Conservation (phyloP, 371 early-diverging fungal species). For the Synchytrium microbalum region DNA sequence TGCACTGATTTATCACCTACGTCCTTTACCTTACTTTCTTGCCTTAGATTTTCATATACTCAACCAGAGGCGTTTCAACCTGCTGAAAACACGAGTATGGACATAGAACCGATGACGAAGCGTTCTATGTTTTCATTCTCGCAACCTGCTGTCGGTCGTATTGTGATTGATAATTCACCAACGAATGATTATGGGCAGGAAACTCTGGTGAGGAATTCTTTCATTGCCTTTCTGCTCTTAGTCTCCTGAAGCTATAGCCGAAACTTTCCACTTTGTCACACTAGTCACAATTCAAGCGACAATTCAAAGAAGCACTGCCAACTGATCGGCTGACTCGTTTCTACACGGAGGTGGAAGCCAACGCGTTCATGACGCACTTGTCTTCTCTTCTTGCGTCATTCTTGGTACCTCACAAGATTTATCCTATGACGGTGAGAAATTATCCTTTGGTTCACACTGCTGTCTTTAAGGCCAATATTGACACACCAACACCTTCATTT, state of each 20-base stretch:
- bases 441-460: too few relatives aligned
- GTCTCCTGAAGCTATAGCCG: too few relatives aligned
- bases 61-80: background rate
- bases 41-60: background rate
- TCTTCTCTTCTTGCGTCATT: slow-evolving; percentile 31
- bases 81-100: background rate
- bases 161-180: background rate
- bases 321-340: slow-evolving; percentile 48
- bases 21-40: too few relatives aligned
- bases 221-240: too few relatives aligned
- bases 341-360: slow-evolving; percentile 25
- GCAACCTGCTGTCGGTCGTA: background rate
- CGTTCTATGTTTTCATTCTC: background rate
- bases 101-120: background rate
- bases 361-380: slow-evolving; percentile 13
- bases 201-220: too few relatives aligned
- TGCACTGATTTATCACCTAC: too few relatives aligned
- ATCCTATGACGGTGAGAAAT: slow-evolving; percentile 10
- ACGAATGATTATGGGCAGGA: background rate
- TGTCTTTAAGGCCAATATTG: background rate
- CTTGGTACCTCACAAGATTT: slow-evolving; percentile 42
- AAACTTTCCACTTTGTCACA: too few relatives aligned
- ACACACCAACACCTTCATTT: background rate
- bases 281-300: slow-evolving; percentile 7
- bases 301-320: slow-evolving; percentile 40